Evolutionary conservation across 768 basidiomycete species (phyloP), one percentile per base, ranked within the genome.

Genomic region (Amanita rimosa): DNA sequence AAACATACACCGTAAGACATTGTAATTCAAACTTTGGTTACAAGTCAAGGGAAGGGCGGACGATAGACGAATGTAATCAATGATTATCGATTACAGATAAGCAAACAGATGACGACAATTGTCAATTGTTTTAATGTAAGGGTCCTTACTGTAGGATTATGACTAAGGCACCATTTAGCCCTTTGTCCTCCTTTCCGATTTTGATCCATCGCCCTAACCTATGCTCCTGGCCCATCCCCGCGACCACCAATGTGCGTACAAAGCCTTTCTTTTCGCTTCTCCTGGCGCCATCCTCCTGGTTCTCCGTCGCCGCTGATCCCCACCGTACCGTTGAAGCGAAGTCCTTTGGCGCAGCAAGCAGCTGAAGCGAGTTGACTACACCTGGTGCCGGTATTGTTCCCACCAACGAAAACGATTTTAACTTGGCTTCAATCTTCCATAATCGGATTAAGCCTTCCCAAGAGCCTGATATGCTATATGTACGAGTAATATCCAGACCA

Each of bases 391-490:
- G 67, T 16, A 94, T 64, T 4, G 72, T 76, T 11, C 81, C 82
- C 10, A 82, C 58, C 1, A 75, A 75, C 10, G 77, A 64, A 64
- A 99, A 95, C 0, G 83, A 83, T 57, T 79, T 85, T 11, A 94
- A 65, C 54, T 79, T 84, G 0, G 78, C 57, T 53, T 93, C 86
- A 27, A 99, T 70, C 59, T 88, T 83, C 95, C 96, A 99, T 62
- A 99, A 69, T 44, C 87, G 85, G 57, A 98, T 78, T 42, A 73
- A 62, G 39, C 92, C 91, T 53, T 96, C 92, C 85, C 89, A 98
- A 9, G 96, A 98, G 27, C 95, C 93, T 96, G 53, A 34, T 33
- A n/a, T 19, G 14, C 1, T 13, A 14, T 37, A 16, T 2, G 27
- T 34, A 31, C 11, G 14, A 36, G 35, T 40, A 16, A 39, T n/a